Evolutionary conservation across 139 green algal genomes (phyloP), one percentile per base, ranked within the genome.

Genomic region (Gonium pectorale): DNA sequence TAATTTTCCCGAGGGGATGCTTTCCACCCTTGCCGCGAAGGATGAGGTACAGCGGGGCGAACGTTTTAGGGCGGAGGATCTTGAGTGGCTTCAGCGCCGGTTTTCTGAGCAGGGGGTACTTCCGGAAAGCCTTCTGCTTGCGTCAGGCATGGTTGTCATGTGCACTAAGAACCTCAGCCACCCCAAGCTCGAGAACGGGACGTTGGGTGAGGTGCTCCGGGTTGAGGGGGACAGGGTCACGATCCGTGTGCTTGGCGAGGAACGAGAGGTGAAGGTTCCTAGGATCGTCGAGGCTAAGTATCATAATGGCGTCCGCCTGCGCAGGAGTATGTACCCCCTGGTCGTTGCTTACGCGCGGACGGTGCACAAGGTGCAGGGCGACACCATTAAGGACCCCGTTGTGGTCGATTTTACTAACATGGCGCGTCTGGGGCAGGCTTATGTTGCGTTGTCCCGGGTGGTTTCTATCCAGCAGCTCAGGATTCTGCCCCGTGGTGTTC

Each of bases 321-420:
- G 13, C 3, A 35, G 64, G 13, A 71, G 3, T 6, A 49, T 46
- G 40, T 73, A 56, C 37, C 67, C 67, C 67, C 37, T 73, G 5
- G 67, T 73, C 31, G 40, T 54, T 19, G 67, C 67, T 5, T 73
- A 38, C 35, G 67, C 67, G 15, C 67, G 67, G 19, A 73, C 67
- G 6, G 67, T 73, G 22, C 67, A 73, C 67, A 56, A 56, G 3
- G 67, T 73, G 5, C 67, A 73, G 67, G 67, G 67, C 21, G 67
- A 73, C 40, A 73, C 38, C n/a, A 73, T 73, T 26, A 22, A 7
- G 9, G 67, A 73, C 40, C 67, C 38, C 21, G 40, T 73, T 13
- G 38, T 56, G 2, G 17, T 73, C 35, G 67, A 73, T 40, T 73
- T 73, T 22, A 73, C 40, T 26, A 54, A 73, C 40, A 73, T 73